Evolutionary conservation across 2,329 filamentous ascomycete species (phyloP), one percentile per base, ranked within the genome.

Genomic region (Bipolaris bicolor): DNA sequence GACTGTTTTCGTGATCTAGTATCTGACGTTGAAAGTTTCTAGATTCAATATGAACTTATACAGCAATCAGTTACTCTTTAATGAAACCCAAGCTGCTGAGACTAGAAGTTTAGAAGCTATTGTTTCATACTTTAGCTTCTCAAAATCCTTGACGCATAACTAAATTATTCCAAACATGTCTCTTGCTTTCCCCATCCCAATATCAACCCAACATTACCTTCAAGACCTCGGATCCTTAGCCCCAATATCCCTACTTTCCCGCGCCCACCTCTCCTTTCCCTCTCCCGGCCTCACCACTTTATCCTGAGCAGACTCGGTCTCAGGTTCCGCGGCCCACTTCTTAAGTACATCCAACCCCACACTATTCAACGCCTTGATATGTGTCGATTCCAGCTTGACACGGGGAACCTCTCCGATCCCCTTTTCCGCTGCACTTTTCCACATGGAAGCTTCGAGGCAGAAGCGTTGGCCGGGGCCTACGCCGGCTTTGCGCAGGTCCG

Each of bases 371-470:
- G 81, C 83, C 52, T 78, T 80, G 58, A 80, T 77, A 66, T 84
- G 82, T 34, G 82, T 84, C 9, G 81, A 79, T 20, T 81, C 79
- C 26, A 85, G 63, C 40, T 81, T 80, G 10, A 85, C 77, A 40
- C 74, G 77, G 7, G 79, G 79, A 2, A 66, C 59, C 13, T 66
- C 67, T 1, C 62, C 46, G 5, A 63, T 60, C 0, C 60, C 58
- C 7, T 59, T 64, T 22, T 67, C 65, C 1, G 60, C 55, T 9
- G 65, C 62, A 65, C 86, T 83, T 64, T 82, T 82, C 83, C 84
- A 87, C 34, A 81, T 74, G 10, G 72, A 73, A 0, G 83, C 84
- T 62, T 85, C 86, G 4, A 88, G 74, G 67, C 86, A 88, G 80
- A 84, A 87, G 65, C 82, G 83, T 60, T 82, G 83, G 4, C 85